Evolutionary conservation across 192 early-diverging fungal species (phyloP), one percentile per base, ranked within the genome.

Genomic region (Linderina pennispora): DNA sequence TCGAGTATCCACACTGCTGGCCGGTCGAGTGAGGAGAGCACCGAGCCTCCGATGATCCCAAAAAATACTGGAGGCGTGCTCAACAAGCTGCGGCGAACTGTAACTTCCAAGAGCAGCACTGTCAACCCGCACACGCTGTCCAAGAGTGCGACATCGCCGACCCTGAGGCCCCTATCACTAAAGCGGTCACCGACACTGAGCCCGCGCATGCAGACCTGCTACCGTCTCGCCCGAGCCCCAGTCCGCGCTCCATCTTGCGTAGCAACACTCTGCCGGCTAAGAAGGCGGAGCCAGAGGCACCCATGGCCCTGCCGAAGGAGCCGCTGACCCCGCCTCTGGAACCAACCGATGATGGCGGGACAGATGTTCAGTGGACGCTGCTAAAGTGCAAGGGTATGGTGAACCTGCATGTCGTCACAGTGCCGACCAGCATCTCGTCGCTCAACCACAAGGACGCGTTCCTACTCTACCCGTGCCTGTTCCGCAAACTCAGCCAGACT

Each of bases 391-490:
- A 65, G 48, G 68, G 68, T 4, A 60, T 56, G 40, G 19, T 50
- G 24, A 56, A 72, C 24, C 62, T 72, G 18, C 62, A 72, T 13
- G 45, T 72, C 6, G 62, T 65, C 37, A 65, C 52, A 28, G 68
- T 72, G 3, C 56, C 61, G 2, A 23, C 53, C 2, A 28, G 48
- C 40, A 18, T 59, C 14, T 47, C 46, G 9, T 72, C 68, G 20
- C 52, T 72, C 9, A 65, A 65, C 50, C 68, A 72, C 50, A 72
- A 61, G 36, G 68, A 72, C 15, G 48, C 57, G 17, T 72, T 72
- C 26, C 16, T 72, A 15, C 48, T 72, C 9, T 72, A 72, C 11
- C 66, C 66, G 14, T 53, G 66, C n/a, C 16, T 58, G 23, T 57
- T 62, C 31, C 55, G 55, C 43, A 51, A 50, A 9, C 28, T 41